phyloP scores from a whole-genome alignment of 192 early-diverging fungal species.

The Funneliformis geosporum region DNA sequence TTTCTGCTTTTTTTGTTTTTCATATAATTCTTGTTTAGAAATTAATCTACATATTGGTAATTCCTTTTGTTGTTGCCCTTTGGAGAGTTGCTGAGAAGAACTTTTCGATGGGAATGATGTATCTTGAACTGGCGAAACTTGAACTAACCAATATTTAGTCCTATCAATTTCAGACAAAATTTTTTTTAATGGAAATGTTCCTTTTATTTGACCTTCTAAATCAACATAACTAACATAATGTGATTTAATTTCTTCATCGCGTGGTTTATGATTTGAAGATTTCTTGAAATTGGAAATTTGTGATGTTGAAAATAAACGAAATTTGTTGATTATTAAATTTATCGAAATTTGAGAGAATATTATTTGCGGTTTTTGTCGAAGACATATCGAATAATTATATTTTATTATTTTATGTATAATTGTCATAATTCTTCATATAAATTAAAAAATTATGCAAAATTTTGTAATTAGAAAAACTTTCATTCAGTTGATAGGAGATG shows the following conservation, averaged over 20 bases:
- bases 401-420: neutral
- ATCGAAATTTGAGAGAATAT: neutral
- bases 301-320: neutral
- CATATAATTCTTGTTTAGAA: constrained; percentile 51
- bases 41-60: constrained; percentile 53
- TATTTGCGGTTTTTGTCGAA: neutral
- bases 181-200: constrained; percentile 34
- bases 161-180: constrained; percentile 49
- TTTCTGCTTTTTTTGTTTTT: constrained; percentile 47
- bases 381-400: neutral
- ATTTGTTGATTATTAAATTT: neutral
- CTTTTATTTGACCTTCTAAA: constrained; percentile 40
- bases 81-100: neutral
- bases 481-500: too few relatives aligned
- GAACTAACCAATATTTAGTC: constrained; percentile 45
- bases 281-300: neutral
- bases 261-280: constrained; percentile 30
- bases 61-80: neutral
- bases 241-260: constrained; percentile 58
- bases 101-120: neutral
- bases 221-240: constrained; percentile 49
- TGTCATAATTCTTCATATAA: neutral
- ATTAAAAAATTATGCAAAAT: too few relatives aligned
- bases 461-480: too few relatives aligned
- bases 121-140: constrained; percentile 40